Evolutionary conservation across 2,329 filamentous ascomycete species (phyloP).

Genomic region (Biscogniauxia mediterranea): DNA sequence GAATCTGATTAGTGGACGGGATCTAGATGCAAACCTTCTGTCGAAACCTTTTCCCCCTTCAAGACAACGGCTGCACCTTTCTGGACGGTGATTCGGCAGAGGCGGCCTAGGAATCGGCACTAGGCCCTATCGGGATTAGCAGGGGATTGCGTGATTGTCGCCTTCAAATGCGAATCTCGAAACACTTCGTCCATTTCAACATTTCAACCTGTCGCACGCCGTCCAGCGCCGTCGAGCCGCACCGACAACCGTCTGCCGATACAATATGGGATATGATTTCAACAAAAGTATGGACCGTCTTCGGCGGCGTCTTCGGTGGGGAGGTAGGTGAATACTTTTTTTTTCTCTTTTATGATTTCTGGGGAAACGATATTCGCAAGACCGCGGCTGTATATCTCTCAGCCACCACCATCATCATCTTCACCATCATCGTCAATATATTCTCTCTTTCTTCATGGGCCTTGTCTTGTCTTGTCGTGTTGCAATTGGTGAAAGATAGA

Average conservation of each 20-base stretch:
- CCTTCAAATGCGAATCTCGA: not conserved
- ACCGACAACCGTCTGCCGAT: constrained; percentile 21
- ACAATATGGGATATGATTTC: constrained; percentile 17
- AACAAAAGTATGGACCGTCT: constrained; percentile 25
- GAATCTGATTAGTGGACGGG: not conserved
- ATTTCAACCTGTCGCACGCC: constrained; percentile 22
- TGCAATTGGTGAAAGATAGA: not conserved
- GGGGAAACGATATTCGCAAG: too few species aligned
- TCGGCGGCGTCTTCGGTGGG: constrained; percentile 19
- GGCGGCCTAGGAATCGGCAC: not conserved
- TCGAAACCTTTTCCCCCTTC: not conserved
- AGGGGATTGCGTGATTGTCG: not conserved
- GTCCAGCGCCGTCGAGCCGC: constrained; percentile 11
- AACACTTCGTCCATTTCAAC: constrained; percentile 13
- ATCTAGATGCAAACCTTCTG: not conserved
- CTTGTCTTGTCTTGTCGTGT: not conserved
- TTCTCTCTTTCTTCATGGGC: constrained; percentile 3
- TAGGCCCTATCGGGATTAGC: not conserved
- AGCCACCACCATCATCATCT: not conserved
- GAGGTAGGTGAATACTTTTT: constrained; percentile 19
- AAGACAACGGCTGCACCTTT: not conserved
- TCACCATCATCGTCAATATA: not conserved
- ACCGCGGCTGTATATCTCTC: not conserved
- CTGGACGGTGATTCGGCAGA: not conserved
- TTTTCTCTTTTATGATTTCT: constrained; percentile 5